Percentiles rank a stretch among this genome's conserved stretches.
Evolutionary conservation across 164 flowering plant species (phyloP).

Genomic region (Berberis thunbergii): DNA sequence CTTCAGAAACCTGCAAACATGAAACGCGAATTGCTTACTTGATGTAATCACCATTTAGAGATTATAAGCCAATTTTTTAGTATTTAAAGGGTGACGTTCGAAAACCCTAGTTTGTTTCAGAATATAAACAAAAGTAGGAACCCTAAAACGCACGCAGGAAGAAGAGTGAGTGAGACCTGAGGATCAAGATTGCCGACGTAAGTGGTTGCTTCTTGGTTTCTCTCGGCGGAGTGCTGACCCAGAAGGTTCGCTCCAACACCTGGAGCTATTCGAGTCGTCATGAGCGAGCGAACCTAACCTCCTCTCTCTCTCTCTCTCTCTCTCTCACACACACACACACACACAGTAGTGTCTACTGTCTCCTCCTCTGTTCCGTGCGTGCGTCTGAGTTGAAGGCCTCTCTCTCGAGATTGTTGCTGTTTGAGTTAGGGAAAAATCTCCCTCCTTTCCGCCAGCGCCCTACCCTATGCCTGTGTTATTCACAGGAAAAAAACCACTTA

Average conservation of each 20-base stretch:
- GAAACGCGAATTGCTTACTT: background rate
- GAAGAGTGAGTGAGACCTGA: slow-evolving; percentile 40
- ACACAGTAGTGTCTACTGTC: too few species aligned
- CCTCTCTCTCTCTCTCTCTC: too few species aligned
- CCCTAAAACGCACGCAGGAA: background rate
- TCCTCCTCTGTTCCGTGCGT: too few species aligned
- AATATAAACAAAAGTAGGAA: background rate
- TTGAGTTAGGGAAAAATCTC: too few species aligned
- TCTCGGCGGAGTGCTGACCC: slow-evolving; percentile 96
- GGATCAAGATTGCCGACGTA: slow-evolving; percentile 98
- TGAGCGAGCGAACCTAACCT: background rate
- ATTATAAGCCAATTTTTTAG: background rate
- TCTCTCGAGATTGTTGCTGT: too few species aligned
- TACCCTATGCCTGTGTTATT: too few species aligned
- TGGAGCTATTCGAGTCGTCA: slow-evolving; percentile 81
- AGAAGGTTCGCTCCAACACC: slow-evolving; percentile 98
- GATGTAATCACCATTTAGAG: background rate
- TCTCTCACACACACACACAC: too few species aligned
- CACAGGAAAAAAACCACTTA: too few species aligned
- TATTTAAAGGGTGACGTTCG: background rate
- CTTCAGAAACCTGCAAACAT: slow-evolving; percentile 59
- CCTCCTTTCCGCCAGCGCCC: too few species aligned
- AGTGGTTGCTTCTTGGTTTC: slow-evolving; percentile 98
- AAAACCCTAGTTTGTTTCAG: background rate
- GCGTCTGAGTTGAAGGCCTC: too few species aligned